Base-by-base conservation (phyloP, 1,139 yeast genomes). In the Pichia sp. region DNA sequence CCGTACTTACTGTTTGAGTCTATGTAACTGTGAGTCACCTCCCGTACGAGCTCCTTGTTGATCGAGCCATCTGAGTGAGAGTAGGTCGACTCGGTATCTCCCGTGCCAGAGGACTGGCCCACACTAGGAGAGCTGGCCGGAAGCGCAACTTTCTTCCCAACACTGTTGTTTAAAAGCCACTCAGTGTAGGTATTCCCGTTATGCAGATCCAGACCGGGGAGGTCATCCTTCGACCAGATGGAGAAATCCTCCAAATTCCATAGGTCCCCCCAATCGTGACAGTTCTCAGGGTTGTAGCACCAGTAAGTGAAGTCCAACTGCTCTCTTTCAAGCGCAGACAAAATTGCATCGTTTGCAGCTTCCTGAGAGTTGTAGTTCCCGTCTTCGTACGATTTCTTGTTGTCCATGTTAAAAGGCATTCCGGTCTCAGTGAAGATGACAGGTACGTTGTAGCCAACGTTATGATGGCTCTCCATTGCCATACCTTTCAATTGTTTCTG, bases 171-270 rank as follows among this genome's bases (percentile, higher is more conserved):
- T n/a, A n/a, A 5, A 10, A 57, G 23, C 60, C 60, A 57, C 5
- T 57, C 58, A 2, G 23, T 2, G 36, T 55, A 57, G 12, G 22
- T 23, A 3, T 22, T 25, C 2, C 50, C 54, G 2, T 37, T 39
- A 4, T 34, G 10, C 21, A 45, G 49, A 8, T 19, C 12, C 13
- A n/a, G 25, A 10, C 49, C 51, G 12, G 51, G 46, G 1, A 49
- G 64, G 62, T 86, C 91, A 56, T 87, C 95, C 4, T 73, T 70
- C 2, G 93, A 85, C 87, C 87, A 90, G 54, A 91, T 80, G 0
- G 96, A 87, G 62, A 93, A 83, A 66, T 91, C 98, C 65, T 91
- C 99, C 59, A 89, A 83, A 64, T 91, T 91, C 96, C 97, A 91
- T 40, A 78, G 69, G 67, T 91, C 99, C 0, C 99, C 99, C 83